A percentile compares a stretch with the other conserved stretches of the same genome.
Conservation (phyloP, 352 stramenopile species). For the Phytophthora megakarya region DNA sequence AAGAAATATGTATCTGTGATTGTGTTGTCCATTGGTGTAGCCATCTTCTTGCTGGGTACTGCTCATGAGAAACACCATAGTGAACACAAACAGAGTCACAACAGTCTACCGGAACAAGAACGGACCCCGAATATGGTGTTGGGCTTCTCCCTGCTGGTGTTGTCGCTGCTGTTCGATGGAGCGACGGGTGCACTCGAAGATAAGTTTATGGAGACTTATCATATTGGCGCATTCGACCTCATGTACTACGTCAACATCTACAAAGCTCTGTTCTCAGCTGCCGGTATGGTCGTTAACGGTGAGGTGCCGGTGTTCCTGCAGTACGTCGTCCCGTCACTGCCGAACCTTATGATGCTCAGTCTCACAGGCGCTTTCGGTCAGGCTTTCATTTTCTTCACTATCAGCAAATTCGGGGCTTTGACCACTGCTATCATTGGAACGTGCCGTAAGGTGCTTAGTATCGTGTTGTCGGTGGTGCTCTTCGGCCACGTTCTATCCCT, state of each 20-base stretch:
- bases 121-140: slow-evolving; percentile 70
- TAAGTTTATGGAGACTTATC: slow-evolving; percentile 82
- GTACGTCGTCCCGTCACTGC: slow-evolving; percentile 59
- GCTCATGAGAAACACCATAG: slow-evolving; percentile 71
- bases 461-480: slow-evolving; percentile 82
- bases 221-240: slow-evolving; percentile 83
- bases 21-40: slow-evolving; percentile 73
- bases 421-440: slow-evolving; percentile 88
- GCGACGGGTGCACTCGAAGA: slow-evolving; percentile 82
- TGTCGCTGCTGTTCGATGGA: slow-evolving; percentile 82
- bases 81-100: slow-evolving; percentile 47
- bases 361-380: slow-evolving; percentile 78
- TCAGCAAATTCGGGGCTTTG: slow-evolving; percentile 85
- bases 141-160: slow-evolving; percentile 64
- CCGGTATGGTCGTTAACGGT: slow-evolving; percentile 74
- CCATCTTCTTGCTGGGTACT: slow-evolving; percentile 77
- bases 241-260: slow-evolving; percentile 91
- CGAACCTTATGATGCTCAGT: slow-evolving; percentile 74
- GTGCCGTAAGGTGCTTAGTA: slow-evolving; percentile 86
- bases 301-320: slow-evolving; percentile 71
- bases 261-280: slow-evolving; percentile 72
- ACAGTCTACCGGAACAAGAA: slow-evolving; percentile 48
- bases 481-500: slow-evolving; percentile 79
- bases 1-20: slow-evolving; percentile 87
- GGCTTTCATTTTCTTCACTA: slow-evolving; percentile 88